Base-by-base conservation (phyloP, 2,329 filamentous ascomycete genomes). In the Fusarium nematophilum region DNA sequence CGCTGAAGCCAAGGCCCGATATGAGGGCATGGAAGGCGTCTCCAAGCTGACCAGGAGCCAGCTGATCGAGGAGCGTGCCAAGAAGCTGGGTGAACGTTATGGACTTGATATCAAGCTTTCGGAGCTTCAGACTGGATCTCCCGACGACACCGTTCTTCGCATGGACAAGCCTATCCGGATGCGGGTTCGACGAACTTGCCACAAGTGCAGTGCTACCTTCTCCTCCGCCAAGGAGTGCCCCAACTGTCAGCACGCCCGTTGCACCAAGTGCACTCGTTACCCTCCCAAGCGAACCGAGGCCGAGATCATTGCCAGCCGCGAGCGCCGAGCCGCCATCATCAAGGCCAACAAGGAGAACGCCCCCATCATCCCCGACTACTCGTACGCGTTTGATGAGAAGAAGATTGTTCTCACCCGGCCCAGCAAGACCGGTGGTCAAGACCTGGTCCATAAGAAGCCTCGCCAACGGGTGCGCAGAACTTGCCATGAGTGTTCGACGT, bases 101-200 rank as follows among this genome's bases (percentile, higher is more conserved):
- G 84, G 84, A 23, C 70, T 86, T 46, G 82, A 85, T 62, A 80
- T 87, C 57, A 79, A 82, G 69, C 75, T 83, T 30, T 79, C 77
- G 59, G 81, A 84, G 60, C 84, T 83, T 78, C 77, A 84, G 62
- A 74, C 75, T 42, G 76, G 75, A 48, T 76, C 77, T 31, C 76
- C 76, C 51, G 80, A 81, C 58, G 84, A 85, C 44, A 81, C 83
- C 23, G 84, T 84, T 25, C 76, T 85, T 18, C 87, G 90, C 36
- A 83, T 91, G 49, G 87, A 92, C 73, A 92, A 91, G 78, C 84
- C 89, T 10, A 90, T 92, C 64, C 87, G 90, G 54, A 90, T 93
- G 84, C 87, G 90, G 48, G 85, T 93, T 47, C 90, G 91, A 73
- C 86, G 89, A 65, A 88, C 85, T 60, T 97, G 93, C 75, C 93